Percentiles rank a stretch among this genome's conserved stretches.
Evolutionary conservation across 306 rosid genomes (phyloP).

Genomic region (Hylodesmum podocarpum): DNA sequence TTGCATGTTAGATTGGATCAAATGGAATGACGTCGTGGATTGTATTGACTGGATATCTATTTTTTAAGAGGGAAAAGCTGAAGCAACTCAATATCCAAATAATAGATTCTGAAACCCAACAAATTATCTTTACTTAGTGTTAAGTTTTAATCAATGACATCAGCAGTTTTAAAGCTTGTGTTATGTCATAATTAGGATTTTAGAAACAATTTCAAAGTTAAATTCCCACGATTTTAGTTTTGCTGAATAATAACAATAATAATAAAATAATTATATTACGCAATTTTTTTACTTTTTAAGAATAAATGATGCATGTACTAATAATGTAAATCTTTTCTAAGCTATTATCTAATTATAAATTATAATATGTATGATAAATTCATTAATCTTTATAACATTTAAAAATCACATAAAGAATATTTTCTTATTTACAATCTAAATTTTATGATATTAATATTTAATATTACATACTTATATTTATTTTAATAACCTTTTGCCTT

Average conservation of each 20-base stretch:
- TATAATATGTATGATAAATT: too few species aligned
- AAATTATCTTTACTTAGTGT: slow-evolving; percentile 19
- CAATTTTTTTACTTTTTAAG: too few species aligned
- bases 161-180: slow-evolving; percentile 5
- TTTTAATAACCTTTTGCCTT: background rate
- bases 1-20: slow-evolving; percentile 22
- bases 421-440: too few species aligned
- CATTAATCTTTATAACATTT: too few species aligned
- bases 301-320: too few species aligned
- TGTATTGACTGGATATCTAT: background rate
- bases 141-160: slow-evolving; percentile 27
- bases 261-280: too few species aligned
- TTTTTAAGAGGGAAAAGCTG: background rate
- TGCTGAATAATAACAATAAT: too few species aligned
- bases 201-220: background rate
- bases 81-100: background rate
- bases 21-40: slow-evolving; percentile 10
- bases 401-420: too few species aligned
- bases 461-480: too few species aligned
- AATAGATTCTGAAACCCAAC: slow-evolving; percentile 43
- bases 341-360: too few species aligned
- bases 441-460: too few species aligned
- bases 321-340: too few species aligned
- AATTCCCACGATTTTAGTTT: background rate
- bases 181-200: background rate